Evolutionary conservation across 257 asterid species (phyloP).

Genomic region (Penstemon davidsonii): DNA sequence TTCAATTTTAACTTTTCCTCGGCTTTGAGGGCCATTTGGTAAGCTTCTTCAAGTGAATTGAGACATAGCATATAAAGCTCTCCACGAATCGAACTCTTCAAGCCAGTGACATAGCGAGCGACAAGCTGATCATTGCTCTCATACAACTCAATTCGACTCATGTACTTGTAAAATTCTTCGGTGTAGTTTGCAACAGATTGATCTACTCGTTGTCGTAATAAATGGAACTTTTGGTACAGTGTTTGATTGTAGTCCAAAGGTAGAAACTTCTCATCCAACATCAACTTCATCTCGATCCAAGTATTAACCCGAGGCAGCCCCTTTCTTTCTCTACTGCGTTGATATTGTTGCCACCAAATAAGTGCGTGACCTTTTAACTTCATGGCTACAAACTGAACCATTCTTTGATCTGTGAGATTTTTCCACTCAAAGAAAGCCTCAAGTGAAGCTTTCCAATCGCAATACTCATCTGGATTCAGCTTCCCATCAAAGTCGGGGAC

Average conservation of each 20-base stretch:
- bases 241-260: too few species aligned
- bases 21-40: too few species aligned
- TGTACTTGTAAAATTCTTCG: neutral
- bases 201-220: neutral
- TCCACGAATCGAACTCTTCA: too few species aligned
- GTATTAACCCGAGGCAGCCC: neutral
- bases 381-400: neutral
- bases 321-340: neutral
- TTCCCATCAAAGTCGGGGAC: neutral
- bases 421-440: too few species aligned
- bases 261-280: neutral
- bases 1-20: too few species aligned
- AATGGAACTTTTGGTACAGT: neutral
- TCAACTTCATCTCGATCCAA: slow-evolving; percentile 3
- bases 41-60: too few species aligned
- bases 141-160: neutral
- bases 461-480: neutral
- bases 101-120: too few species aligned
- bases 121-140: too few species aligned
- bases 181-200: neutral
- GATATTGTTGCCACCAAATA: slow-evolving; percentile 11
- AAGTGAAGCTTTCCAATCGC: slow-evolving; percentile 10
- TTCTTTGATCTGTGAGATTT: too few species aligned
- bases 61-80: too few species aligned
- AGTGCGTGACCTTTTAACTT: neutral